These are phyloP conservation scores for Scedosporium apiospermum DNA, from an alignment of 2,329 filamentous ascomycete genomes.

Conservation along the genomic window DNA sequence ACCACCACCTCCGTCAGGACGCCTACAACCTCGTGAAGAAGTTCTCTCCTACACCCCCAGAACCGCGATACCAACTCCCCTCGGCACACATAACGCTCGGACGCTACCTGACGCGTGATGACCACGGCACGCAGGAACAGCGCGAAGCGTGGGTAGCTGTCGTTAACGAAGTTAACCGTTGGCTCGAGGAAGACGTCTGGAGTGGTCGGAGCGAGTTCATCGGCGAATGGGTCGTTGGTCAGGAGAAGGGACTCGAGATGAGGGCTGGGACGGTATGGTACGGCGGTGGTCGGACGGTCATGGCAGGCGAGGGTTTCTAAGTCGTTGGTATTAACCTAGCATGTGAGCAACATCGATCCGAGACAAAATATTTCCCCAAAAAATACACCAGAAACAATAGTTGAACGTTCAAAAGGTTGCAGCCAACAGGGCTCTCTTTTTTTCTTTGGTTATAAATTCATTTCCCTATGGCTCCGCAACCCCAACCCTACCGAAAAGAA, in stretches of 20 bases:
- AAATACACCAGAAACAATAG: not conserved
- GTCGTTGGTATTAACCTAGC: not conserved
- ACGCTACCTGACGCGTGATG: conserved; percentile 61
- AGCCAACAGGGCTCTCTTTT: not conserved
- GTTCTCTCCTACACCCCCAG: conserved; percentile 25
- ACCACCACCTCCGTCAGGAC: conserved; percentile 82
- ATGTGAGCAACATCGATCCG: not conserved
- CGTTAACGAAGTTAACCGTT: conserved; percentile 69
- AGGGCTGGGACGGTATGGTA: conserved; percentile 78
- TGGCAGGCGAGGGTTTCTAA: conserved; percentile 52
- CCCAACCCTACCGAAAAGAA: not conserved
- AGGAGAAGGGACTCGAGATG: conserved; percentile 71
- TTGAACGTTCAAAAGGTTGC: not conserved
- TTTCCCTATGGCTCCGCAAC: not conserved
- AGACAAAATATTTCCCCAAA: not conserved
- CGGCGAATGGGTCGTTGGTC: conserved; percentile 73
- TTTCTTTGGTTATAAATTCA: not conserved
- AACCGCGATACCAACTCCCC: conserved; percentile 76
- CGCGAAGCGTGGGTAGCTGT: conserved; percentile 48
- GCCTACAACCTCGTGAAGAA: conserved; percentile 53
- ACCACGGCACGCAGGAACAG: conserved; percentile 30
- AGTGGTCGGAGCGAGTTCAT: conserved; percentile 24
- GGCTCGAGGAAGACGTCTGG: conserved; percentile 66
- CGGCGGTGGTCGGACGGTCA: conserved; percentile 66
- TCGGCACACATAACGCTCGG: conserved; percentile 84